These are phyloP conservation scores for Malania oleifera DNA, from an alignment of 164 flowering plant species.

Conservation along the genomic window DNA sequence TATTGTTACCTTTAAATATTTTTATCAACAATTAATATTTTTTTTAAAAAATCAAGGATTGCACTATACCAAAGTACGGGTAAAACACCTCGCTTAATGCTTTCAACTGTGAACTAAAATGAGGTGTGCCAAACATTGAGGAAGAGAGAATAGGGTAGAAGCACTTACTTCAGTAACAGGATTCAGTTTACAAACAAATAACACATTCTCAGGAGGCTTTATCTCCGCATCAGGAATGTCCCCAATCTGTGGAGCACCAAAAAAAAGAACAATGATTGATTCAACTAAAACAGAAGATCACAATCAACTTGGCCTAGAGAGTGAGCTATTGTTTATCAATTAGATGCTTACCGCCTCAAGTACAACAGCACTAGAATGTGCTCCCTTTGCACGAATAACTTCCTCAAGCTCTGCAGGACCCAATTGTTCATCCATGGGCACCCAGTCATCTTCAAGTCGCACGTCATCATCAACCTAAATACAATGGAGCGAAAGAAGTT, in stretches of 20 bases:
- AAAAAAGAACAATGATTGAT: constrained; percentile 3
- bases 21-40: too few relatives aligned
- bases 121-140: too few relatives aligned
- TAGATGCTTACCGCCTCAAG: constrained; percentile 71
- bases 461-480: constrained; percentile 71
- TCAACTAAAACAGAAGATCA: not conserved
- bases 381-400: constrained; percentile 64
- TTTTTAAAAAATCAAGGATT: too few relatives aligned
- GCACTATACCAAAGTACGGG: too few relatives aligned
- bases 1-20: too few relatives aligned
- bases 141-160: too few relatives aligned
- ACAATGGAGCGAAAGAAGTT: not conserved
- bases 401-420: constrained; percentile 67
- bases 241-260: constrained; percentile 59
- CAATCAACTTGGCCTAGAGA: not conserved
- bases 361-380: constrained; percentile 91
- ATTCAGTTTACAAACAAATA: constrained; percentile 93
- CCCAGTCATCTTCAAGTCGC: constrained; percentile 98
- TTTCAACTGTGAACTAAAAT: too few relatives aligned
- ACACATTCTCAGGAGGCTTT: constrained; percentile 90
- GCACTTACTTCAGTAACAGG: constrained; percentile 91
- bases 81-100: too few relatives aligned
- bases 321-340: not conserved
- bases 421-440: constrained; percentile 83
- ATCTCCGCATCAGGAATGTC: constrained; percentile 97